Conservation (phyloP, 495 filamentous ascomycete genomes). For the Thozetella sp. region DNA sequence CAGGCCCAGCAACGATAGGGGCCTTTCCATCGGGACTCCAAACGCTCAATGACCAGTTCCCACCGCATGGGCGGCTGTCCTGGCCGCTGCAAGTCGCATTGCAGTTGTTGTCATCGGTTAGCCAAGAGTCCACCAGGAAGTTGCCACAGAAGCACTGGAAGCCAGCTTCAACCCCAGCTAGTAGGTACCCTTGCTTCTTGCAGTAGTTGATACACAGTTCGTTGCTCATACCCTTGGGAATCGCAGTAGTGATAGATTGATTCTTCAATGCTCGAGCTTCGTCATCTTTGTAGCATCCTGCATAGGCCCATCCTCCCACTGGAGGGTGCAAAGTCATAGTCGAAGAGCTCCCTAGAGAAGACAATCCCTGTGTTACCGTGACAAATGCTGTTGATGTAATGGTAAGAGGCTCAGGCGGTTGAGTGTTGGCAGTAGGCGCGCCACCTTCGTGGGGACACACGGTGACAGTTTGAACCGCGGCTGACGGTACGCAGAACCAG, state of each 20-base stretch:
- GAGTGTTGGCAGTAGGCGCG: not conserved
- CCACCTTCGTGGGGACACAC: not conserved
- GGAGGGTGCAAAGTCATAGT: constrained; percentile 14
- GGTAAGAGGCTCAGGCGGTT: not conserved
- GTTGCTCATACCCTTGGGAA: constrained; percentile 44
- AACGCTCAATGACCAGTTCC: constrained; percentile 34
- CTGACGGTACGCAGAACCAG: constrained; percentile 37
- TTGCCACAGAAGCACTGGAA: constrained; percentile 65
- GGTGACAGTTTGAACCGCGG: constrained; percentile 15
- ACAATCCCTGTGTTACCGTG: not conserved
- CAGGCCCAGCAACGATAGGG: constrained; percentile 10
- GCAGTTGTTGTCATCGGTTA: constrained; percentile 34
- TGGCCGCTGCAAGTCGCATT: constrained; percentile 41
- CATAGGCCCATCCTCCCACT: constrained; percentile 51
- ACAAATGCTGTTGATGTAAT: constrained; percentile 6
- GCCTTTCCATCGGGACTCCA: constrained; percentile 34
- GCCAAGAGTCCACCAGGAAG: constrained; percentile 31
- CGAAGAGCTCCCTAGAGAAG: constrained; percentile 8
- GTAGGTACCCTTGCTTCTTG: constrained; percentile 40
- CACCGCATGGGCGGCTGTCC: constrained; percentile 36
- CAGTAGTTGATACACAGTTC: constrained; percentile 59
- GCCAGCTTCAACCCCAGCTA: constrained; percentile 62
- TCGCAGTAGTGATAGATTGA: constrained; percentile 23
- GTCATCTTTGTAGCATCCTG: constrained; percentile 55
- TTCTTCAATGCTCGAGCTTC: constrained; percentile 51